These are phyloP conservation scores for Aspergillus tamarii DNA, from an alignment of 2,329 filamentous ascomycete genomes.

Conservation along the genomic window DNA sequence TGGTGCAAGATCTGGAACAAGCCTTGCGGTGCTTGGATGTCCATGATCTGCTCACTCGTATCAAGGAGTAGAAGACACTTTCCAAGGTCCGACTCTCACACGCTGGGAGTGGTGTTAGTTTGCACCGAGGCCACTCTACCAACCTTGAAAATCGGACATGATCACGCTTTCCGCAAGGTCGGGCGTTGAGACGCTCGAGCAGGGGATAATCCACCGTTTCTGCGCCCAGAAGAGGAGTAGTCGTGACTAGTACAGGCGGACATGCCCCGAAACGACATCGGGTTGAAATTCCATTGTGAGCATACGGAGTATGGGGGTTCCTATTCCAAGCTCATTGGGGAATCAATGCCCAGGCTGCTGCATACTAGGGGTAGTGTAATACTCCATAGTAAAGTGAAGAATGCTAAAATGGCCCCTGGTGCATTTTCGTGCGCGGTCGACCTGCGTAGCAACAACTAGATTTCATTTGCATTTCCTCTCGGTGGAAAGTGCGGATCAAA, in stretches of 20 bases:
- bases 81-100: background rate
- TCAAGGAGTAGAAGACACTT: background rate
- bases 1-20: conserved; percentile 1
- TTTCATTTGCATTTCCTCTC: background rate
- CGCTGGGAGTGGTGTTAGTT: background rate
- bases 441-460: background rate
- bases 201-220: conserved; percentile 1
- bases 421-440: background rate
- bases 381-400: background rate
- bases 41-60: background rate
- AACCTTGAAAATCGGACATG: background rate
- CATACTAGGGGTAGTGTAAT: background rate
- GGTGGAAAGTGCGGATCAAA: background rate
- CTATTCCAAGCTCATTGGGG: background rate
- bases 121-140: background rate
- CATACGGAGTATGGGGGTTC: background rate
- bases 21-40: background rate
- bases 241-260: background rate
- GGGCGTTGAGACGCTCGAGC: background rate
- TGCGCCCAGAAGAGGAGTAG: background rate
- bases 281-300: background rate
- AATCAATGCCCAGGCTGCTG: background rate
- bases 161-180: background rate
- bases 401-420: background rate
- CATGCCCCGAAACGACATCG: background rate